Evolutionary conservation across 306 rosid genomes (phyloP).

Genomic region (Fagus crenata): DNA sequence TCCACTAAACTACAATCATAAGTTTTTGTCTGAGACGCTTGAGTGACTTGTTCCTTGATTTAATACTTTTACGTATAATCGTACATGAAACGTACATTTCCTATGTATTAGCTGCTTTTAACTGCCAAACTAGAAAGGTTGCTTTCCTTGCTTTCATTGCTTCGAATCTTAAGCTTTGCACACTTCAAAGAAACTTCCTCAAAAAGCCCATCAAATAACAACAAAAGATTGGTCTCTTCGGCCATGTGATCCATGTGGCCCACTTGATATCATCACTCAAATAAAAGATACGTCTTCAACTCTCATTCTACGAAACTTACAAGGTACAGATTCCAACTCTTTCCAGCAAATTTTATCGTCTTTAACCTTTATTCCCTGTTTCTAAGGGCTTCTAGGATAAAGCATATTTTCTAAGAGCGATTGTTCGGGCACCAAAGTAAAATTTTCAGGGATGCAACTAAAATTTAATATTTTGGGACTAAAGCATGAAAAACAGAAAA

Average conservation of each 20-base stretch:
- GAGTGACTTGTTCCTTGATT: not conserved
- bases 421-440: not conserved
- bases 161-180: constrained; percentile 13
- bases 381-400: not conserved
- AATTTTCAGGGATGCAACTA: not conserved
- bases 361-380: constrained; percentile 15
- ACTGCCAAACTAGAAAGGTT: constrained; percentile 22
- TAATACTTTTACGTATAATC: constrained; percentile 23
- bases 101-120: not conserved
- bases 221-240: constrained; percentile 22
- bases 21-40: not conserved
- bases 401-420: not conserved
- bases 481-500: no score
- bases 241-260: constrained; percentile 35
- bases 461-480: no score
- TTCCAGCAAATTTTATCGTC: constrained; percentile 13
- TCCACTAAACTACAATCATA: not conserved
- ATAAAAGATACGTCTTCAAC: constrained; percentile 1
- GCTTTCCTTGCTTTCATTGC: constrained; percentile 32
- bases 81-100: constrained; percentile 33
- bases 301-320: constrained; percentile 39
- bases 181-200: constrained; percentile 46
- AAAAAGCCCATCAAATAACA: constrained; percentile 35
- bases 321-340: constrained; percentile 28
- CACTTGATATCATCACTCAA: constrained; percentile 15